Conservation (phyloP, 2,329 filamentous ascomycete genomes). For the Penicillium sp. region DNA sequence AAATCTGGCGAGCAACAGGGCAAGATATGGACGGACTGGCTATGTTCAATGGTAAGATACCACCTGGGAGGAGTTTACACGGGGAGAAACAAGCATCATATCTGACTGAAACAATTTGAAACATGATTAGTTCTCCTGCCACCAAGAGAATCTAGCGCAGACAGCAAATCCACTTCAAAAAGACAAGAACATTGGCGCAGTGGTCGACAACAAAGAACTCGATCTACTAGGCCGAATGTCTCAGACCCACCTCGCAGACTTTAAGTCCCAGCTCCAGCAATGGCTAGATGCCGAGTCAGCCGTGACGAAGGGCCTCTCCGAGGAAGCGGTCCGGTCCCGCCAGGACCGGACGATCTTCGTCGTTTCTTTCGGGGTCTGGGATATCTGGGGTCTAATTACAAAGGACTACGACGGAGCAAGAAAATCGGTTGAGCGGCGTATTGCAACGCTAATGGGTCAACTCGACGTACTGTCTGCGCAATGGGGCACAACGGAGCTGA, state of each 20-base stretch:
- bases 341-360: constrained; percentile 36
- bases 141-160: constrained; percentile 35
- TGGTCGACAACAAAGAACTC: constrained; percentile 36
- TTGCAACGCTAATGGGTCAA: constrained; percentile 35
- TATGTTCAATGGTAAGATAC: constrained; percentile 36
- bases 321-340: constrained; percentile 23
- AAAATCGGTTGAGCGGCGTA: constrained; percentile 29
- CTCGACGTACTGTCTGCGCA: constrained; percentile 30
- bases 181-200: constrained; percentile 30
- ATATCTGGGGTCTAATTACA: constrained; percentile 37
- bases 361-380: constrained; percentile 41
- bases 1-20: constrained; percentile 29
- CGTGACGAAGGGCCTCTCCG: constrained; percentile 19
- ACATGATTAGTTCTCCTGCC: constrained; percentile 30
- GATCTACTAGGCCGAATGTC: constrained; percentile 25
- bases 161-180: constrained; percentile 25
- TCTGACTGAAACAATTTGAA: not conserved
- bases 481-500: constrained; percentile 31
- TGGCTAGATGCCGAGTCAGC: constrained; percentile 36
- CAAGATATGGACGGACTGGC: constrained; percentile 36
- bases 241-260: constrained; percentile 33
- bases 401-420: constrained; percentile 27
- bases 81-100: not conserved
- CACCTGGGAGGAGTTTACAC: not conserved
- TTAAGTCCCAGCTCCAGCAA: constrained; percentile 36